Base-by-base conservation (phyloP, 306 rosid genomes). In the Alnus glutinosa region DNA sequence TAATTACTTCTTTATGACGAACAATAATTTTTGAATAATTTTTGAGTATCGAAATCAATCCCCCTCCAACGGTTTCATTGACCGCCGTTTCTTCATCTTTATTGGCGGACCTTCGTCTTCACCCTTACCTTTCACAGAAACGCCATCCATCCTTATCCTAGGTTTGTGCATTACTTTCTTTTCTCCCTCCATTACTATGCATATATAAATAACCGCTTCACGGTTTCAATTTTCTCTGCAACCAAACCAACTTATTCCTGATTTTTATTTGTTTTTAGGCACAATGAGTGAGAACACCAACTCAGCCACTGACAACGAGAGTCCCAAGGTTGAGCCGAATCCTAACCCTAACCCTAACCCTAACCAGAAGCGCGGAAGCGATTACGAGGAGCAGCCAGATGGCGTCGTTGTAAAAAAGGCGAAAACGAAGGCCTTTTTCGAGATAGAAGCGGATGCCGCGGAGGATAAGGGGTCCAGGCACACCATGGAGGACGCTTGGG, bases 381-480 rank as follows among this genome's bases (percentile, higher is more conserved):
- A 80, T 64, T 79, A 64, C 50, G 81, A 61, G 30, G 51, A 67
- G 30, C 51, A 39, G 2, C 46, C 44, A 57, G 64, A 69, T 9
- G 76, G 54, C 9, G 71, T 55, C 42, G n/a, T 61, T 44, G 70
- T 59, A 3, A 87, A 89, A 81, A 89, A 86, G 81, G 52, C 75
- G 9, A 89, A 83, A 86, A 61, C 79, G 18, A 88, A 83, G 61
- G 66, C 59, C 36, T 47, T 79, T 72, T 88, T 89, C 71, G 88
- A 77, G 61, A 92, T 94, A 57, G 96, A 94, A 81, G 97, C 98
- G 0, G 89, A 88, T 86, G 96, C 85, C 0, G 93, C 98, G 3
- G 97, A 94, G 70, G 96, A 92, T 82, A 93, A 93, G 78, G 98
- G 98, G 0, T 86, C 90, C 5, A 84, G 98, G 87, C 98, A 86